These are phyloP conservation scores for Madurella fahalii DNA, from an alignment of 2,329 filamentous ascomycete species.

Conservation along the genomic window DNA sequence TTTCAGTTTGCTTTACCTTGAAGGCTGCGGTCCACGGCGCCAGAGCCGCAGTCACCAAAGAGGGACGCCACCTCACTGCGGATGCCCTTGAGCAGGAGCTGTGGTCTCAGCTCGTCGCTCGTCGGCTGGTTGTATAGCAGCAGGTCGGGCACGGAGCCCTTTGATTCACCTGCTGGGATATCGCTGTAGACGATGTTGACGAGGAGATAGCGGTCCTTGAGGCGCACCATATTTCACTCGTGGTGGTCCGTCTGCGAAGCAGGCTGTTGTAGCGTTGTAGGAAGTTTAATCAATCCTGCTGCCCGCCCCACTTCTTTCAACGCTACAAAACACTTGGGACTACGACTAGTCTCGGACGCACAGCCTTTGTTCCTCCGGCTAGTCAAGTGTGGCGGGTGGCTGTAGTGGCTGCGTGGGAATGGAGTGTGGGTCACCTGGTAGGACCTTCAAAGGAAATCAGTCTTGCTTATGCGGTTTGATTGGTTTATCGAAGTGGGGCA, in stretches of 20 bases:
- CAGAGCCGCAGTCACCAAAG: conserved; percentile 86
- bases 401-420: too few relatives aligned
- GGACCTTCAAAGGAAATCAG: too few relatives aligned
- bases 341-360: too few relatives aligned
- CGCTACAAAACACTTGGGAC: too few relatives aligned
- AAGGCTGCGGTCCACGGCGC: conserved; percentile 65
- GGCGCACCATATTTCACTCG: conserved; percentile 68
- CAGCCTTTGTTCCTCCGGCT: too few relatives aligned
- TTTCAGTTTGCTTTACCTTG: conserved; percentile 47
- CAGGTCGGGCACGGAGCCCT: conserved; percentile 48
- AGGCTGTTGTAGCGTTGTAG: neutral
- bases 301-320: too few relatives aligned
- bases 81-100: conserved; percentile 64
- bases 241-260: too few relatives aligned
- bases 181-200: conserved; percentile 87
- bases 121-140: conserved; percentile 78
- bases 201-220: conserved; percentile 95
- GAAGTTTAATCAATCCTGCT: too few relatives aligned
- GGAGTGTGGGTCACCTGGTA: too few relatives aligned
- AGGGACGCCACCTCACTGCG: conserved; percentile 65
- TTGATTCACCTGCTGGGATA: conserved; percentile 36
- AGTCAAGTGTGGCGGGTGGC: too few relatives aligned
- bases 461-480: too few relatives aligned
- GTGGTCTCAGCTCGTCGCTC: conserved; percentile 63
- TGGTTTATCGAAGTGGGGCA: too few relatives aligned